Percentiles rank a stretch among this genome's conserved stretches.
Evolutionary conservation across 2,329 filamentous ascomycete species (phyloP).

Genomic region (Alternaria sp.): DNA sequence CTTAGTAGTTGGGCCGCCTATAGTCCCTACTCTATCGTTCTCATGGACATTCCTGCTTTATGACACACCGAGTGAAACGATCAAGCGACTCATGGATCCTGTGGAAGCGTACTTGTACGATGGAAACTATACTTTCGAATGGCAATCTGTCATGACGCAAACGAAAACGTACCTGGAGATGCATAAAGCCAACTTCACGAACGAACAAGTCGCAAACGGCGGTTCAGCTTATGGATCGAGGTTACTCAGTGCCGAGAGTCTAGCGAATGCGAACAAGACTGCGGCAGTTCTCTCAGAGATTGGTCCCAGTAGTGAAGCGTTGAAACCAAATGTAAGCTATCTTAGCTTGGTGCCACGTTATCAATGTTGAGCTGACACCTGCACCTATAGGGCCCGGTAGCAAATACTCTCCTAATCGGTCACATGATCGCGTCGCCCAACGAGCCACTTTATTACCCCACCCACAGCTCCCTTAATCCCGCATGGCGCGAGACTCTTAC

Average conservation of each 20-base stretch:
- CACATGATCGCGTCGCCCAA: constrained; percentile 32
- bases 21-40: constrained; percentile 22
- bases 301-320: constrained; percentile 22
- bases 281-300: constrained; percentile 26
- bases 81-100: constrained; percentile 27
- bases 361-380: background rate
- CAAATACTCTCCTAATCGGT: constrained; percentile 31
- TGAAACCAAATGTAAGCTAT: constrained; percentile 22
- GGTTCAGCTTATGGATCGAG: constrained; percentile 33
- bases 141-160: constrained; percentile 18
- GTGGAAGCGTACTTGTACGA: constrained; percentile 25
- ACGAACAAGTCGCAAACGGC: constrained; percentile 34
- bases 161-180: constrained; percentile 24
- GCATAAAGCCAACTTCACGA: constrained; percentile 1
- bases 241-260: constrained; percentile 28
- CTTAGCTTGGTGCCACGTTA: background rate
- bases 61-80: constrained; percentile 30
- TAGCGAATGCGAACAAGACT: constrained; percentile 22
- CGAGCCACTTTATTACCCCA: constrained; percentile 26
- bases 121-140: constrained; percentile 19
- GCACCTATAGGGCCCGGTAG: constrained; percentile 14
- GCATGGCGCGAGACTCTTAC: constrained; percentile 37
- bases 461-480: constrained; percentile 27
- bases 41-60: constrained; percentile 31
- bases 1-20: constrained; percentile 32